These are phyloP conservation scores for Chlamydomonas schloesseri DNA, from an alignment of 139 green algal genomes.

Conservation along the genomic window DNA sequence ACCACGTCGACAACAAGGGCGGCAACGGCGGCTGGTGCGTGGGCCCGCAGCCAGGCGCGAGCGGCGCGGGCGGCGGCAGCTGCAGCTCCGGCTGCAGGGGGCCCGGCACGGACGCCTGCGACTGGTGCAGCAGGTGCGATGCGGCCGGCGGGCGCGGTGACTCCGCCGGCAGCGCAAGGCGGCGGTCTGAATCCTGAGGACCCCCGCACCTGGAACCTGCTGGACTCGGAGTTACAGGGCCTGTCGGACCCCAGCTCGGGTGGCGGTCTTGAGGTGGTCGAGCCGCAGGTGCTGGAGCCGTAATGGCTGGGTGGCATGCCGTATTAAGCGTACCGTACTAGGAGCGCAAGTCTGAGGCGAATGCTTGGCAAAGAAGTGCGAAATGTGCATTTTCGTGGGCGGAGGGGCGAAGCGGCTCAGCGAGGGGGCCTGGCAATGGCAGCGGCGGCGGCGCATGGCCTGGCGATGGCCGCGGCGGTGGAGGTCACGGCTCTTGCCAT, in stretches of 20 bases:
- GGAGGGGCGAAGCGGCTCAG: too few species aligned
- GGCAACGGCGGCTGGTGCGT: background rate
- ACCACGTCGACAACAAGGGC: background rate
- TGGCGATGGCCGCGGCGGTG: too few species aligned
- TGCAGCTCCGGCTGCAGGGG: background rate
- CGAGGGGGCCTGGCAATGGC: too few species aligned
- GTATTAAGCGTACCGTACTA: too few species aligned
- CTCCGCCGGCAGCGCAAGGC: background rate
- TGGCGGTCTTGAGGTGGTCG: background rate
- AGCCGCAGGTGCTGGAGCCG: conserved; percentile 30
- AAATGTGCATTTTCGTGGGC: too few species aligned
- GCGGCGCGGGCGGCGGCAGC: background rate
- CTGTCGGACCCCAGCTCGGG: too few species aligned
- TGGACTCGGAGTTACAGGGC: background rate
- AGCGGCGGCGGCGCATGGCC: too few species aligned
- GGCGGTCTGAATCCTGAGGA: background rate
- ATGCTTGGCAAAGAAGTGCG: too few species aligned
- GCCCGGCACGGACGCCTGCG: too few species aligned
- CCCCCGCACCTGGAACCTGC: conserved; percentile 15
- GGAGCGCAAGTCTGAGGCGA: too few species aligned
- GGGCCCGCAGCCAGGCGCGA: background rate
- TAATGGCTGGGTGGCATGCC: background rate
- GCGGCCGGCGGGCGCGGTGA: background rate
- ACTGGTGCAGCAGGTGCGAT: background rate
- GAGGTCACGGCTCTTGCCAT: too few species aligned